Base-by-base conservation (phyloP, 2,329 filamentous ascomycete genomes). In the Fusarium sarcochroum region DNA sequence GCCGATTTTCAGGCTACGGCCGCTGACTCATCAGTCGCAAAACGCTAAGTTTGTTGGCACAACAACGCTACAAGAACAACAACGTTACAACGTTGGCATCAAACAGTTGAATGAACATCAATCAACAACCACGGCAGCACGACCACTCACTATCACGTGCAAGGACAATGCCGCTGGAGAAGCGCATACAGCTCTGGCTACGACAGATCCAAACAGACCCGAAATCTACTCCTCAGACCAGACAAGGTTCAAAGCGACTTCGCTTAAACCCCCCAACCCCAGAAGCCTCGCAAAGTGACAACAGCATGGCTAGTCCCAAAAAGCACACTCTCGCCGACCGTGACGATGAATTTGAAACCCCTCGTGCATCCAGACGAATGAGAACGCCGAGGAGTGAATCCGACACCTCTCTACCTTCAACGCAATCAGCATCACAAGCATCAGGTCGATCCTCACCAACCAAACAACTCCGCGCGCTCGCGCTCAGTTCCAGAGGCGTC, bases 331-430 rank as follows among this genome's bases (percentile, higher is more conserved):
- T 38, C n/a, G 18, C 38, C 52, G 52, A 47, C 14, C 21, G 30
- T 13, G 10, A 11, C 30, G 27, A 25, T 45, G 54, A 13, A 27
- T 51, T 35, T 6, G 46, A 65, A 35, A 63, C 58, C 8, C 51
- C 62, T 17, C 52, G 52, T 13, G 25, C 58, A 55, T 7, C 21
- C 49, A 13, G 18, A 8, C 44, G 58, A 41, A 47, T 44, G 9
- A 48, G 40, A 21, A 58, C 58, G 3, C 58, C 62, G 2, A 65
- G 58, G 30, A 65, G 46, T 5, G 62, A 58, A 37, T 65, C 62
- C n/a, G 21, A 37, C 18, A 46, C 32, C 20, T 65, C 62, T 14
- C 40, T 65, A 9, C 4, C 59, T 4, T 58, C 54, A 13, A 21
- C 54, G 41, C 52, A 55, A 44, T 58, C 54, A 15, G 30, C 17